These are phyloP conservation scores for Myxozyma mucilagina DNA, from an alignment of 805 yeast genomes.

Conservation along the genomic window DNA sequence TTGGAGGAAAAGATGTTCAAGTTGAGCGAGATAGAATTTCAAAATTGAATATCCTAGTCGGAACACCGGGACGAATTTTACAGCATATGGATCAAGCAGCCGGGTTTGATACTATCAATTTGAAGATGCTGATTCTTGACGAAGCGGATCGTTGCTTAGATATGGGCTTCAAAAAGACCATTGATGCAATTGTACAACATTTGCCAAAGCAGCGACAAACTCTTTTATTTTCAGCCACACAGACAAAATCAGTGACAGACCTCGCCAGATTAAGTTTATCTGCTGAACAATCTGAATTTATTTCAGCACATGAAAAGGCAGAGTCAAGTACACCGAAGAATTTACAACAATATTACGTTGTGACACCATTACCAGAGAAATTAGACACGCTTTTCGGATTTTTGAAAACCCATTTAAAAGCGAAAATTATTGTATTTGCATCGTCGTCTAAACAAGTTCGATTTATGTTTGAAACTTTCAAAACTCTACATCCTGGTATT, in stretches of 20 bases:
- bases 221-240: constrained; percentile 83
- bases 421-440: constrained; percentile 77
- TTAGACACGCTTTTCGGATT: constrained; percentile 84
- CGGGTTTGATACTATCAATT: constrained; percentile 69
- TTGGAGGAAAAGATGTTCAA: constrained; percentile 88
- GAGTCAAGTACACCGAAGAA: constrained; percentile 69
- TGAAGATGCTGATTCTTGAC: constrained; percentile 79
- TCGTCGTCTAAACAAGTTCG: constrained; percentile 91
- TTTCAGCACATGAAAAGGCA: constrained; percentile 49
- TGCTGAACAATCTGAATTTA: constrained; percentile 53
- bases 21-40: constrained; percentile 79
- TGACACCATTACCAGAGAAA: constrained; percentile 73
- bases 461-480: constrained; percentile 80
- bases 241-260: constrained; percentile 76
- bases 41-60: constrained; percentile 76
- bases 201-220: constrained; percentile 83
- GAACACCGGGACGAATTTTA: constrained; percentile 87
- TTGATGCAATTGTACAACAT: constrained; percentile 76
- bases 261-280: constrained; percentile 72
- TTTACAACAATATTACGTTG: constrained; percentile 79
- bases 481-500: constrained; percentile 84
- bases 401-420: constrained; percentile 75
- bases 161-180: constrained; percentile 84
- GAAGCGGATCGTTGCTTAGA: constrained; percentile 93
- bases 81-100: constrained; percentile 91